These are phyloP conservation scores for Pseudogymnoascus sp. DNA, from an alignment of 2,329 filamentous ascomycete genomes.

Conservation along the genomic window DNA sequence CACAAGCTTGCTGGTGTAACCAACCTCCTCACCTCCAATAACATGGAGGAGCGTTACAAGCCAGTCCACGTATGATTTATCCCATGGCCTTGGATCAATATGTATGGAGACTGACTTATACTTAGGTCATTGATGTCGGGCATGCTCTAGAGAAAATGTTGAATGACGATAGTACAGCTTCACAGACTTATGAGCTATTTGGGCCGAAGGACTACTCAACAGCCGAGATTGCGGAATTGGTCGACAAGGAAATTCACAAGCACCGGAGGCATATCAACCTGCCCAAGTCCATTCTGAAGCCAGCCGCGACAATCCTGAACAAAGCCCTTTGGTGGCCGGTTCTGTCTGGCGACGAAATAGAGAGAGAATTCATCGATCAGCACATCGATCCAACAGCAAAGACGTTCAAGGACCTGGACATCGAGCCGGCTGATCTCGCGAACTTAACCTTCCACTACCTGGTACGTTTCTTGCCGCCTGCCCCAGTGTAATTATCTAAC, in stretches of 20 bases:
- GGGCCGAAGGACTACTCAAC: constrained; percentile 90
- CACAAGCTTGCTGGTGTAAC: constrained; percentile 72
- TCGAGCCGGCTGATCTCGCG: constrained; percentile 79
- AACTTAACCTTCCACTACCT: constrained; percentile 90
- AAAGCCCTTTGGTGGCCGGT: constrained; percentile 82
- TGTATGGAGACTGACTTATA: not conserved
- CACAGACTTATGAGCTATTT: constrained; percentile 89
- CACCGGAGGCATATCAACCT: constrained; percentile 84
- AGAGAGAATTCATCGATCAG: constrained; percentile 90
- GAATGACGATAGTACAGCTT: constrained; percentile 81
- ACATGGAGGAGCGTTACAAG: constrained; percentile 84
- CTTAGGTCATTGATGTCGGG: constrained; percentile 78
- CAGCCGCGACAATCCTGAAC: constrained; percentile 67
- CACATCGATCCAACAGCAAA: constrained; percentile 83
- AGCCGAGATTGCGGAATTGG: constrained; percentile 75
- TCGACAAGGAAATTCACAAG: constrained; percentile 89
- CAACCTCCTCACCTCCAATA: constrained; percentile 83
- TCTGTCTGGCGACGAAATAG: constrained; percentile 74
- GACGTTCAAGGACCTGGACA: constrained; percentile 89
- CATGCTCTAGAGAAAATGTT: constrained; percentile 82
- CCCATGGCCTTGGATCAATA: not conserved
- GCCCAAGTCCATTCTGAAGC: constrained; percentile 72
- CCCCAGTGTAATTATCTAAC: constrained; percentile 27
- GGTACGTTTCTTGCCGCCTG: constrained; percentile 45
- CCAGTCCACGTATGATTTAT: constrained; percentile 69